These are phyloP conservation scores for Blakeslea trispora DNA, from an alignment of 371 early-diverging fungal genomes.

Conservation along the genomic window DNA sequence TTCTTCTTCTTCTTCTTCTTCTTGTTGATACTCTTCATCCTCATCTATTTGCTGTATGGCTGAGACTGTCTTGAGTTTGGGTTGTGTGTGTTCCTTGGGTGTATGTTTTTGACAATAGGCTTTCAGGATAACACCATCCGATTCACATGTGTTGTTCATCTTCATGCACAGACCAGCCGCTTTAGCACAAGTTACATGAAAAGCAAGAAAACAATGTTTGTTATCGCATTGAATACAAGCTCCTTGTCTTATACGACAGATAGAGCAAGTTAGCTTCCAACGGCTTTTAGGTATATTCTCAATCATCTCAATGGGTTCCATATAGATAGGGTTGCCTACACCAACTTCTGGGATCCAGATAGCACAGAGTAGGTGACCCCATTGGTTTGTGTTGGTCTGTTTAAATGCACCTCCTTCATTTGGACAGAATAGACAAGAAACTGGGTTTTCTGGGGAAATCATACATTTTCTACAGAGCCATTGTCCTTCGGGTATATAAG, in stretches of 20 bases:
- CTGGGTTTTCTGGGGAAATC: constrained; percentile 89
- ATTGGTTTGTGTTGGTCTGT: constrained; percentile 88
- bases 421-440: constrained; percentile 93
- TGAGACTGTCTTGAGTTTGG: constrained; percentile 41
- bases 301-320: constrained; percentile 96
- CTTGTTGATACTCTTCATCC: constrained; percentile 12
- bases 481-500: constrained; percentile 98
- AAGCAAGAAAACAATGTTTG: constrained; percentile 85
- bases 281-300: constrained; percentile 87
- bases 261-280: constrained; percentile 86
- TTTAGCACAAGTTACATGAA: constrained; percentile 95
- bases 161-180: constrained; percentile 87
- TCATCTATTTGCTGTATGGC: constrained; percentile 6
- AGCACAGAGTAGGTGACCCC: constrained; percentile 97
- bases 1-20: constrained; percentile 5
- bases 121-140: constrained; percentile 61
- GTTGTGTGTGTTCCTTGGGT: constrained; percentile 62
- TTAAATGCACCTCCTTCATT: constrained; percentile 96
- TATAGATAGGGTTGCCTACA: constrained; percentile 87
- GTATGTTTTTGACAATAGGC: constrained; percentile 87
- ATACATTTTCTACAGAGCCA: constrained; percentile 99
- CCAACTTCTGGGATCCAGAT: constrained; percentile 94
- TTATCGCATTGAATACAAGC: constrained; percentile 96
- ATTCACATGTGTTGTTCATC: constrained; percentile 54
- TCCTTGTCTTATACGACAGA: constrained; percentile 83